Base-by-base conservation (phyloP, 495 filamentous ascomycete species). In the Neurospora tetrasperma region DNA sequence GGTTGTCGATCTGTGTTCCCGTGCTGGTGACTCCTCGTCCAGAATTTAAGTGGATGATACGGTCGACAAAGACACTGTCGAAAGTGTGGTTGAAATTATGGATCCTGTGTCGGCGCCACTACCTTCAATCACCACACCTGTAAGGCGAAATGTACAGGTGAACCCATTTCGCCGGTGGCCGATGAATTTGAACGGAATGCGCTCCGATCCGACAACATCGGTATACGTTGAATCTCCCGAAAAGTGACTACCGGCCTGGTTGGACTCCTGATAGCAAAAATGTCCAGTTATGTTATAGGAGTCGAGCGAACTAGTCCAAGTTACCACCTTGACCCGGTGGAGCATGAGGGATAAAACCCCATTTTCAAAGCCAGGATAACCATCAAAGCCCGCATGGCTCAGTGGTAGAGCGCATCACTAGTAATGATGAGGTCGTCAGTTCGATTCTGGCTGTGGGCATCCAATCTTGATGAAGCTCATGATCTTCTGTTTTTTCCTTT, bases 321-420 rank as follows among this genome's bases (percentile, higher is more conserved):
- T 31, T 31, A 31, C 2, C 27, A 31, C 27, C 27, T 31, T 31
- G n/a, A 16, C 5, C 41, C 9, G 46, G 46, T 54, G 46, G 46
- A 23, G 46, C 23, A 54, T 54, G 46, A 23, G 46, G 46, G 46
- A 54, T 54, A 54, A 12, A 54, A 23, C 3, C n/a, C 4, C n/a
- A 48, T 23, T 4, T 5, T 2, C 9, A 7, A 23, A 23, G n/a
- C 18, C 3, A 54, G 20, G 20, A 54, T 23, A 54, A 20, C 9
- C 46, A 54, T 54, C 46, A 54, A 54, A 23, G 46, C 46, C 46
- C 46, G 46, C 46, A 54, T 62, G 54, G 54, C 54, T 62, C 54
- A 62, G 54, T 62, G 54, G 54, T 62, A 62, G 54, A 62, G 54
- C 54, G 54, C 54, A 62, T 62, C 54, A 62, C 54, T 62, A 62